Conservation (phyloP, 192 early-diverging fungal species). For the Diversispora epigaea region DNA sequence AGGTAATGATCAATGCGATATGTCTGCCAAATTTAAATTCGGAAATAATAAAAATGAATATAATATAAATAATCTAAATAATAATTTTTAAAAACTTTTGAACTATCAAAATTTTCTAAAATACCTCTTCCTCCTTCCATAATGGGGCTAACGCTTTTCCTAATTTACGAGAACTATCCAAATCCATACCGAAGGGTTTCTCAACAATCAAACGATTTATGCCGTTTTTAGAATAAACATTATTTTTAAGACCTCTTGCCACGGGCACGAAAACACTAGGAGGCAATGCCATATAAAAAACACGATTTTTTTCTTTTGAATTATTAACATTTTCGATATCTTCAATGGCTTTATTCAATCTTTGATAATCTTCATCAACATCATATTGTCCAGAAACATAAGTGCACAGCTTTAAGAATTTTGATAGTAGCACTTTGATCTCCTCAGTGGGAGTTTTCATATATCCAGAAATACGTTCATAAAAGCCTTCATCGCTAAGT, state of each 20-base stretch:
- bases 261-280: constrained; percentile 93
- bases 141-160: constrained; percentile 67
- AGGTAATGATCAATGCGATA: constrained; percentile 99
- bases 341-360: constrained; percentile 61
- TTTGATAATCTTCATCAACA: constrained; percentile 65
- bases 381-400: constrained; percentile 89
- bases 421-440: constrained; percentile 52
- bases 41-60: not conserved
- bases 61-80: no score
- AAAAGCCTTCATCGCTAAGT: constrained; percentile 73
- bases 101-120: no score
- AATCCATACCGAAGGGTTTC: constrained; percentile 97
- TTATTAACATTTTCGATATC: constrained; percentile 52
- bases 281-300: constrained; percentile 97
- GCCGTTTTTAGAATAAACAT: constrained; percentile 64
- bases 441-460: constrained; percentile 66
- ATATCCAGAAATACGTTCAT: constrained; percentile 65
- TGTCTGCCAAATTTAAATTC: constrained; percentile 52
- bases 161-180: constrained; percentile 76
- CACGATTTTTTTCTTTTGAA: constrained; percentile 58
- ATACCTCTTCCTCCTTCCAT: constrained; percentile 86
- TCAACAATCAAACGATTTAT: constrained; percentile 91
- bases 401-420: constrained; percentile 70
- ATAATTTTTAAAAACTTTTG: not conserved
- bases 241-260: constrained; percentile 65